Evolutionary conservation across 345 rosid species (phyloP), one percentile per base, ranked within the genome.

Genomic region (Brassica rapa): DNA sequence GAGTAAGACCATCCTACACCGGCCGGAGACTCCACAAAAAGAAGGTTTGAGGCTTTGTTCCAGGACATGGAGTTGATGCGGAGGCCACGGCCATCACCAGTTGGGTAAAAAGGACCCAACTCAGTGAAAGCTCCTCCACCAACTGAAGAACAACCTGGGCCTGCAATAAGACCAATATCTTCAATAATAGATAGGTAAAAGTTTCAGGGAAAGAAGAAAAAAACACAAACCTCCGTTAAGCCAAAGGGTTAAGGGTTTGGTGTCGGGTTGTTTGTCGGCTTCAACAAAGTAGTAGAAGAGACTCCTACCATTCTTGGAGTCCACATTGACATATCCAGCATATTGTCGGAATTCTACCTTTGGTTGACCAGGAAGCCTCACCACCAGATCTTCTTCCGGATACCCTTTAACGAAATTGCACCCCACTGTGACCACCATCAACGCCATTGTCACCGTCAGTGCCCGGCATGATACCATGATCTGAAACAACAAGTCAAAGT

Each of bases 1-100:
- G 98, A 91, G 86, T 94, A 94, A 63, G 98, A 94, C 96, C 97
- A 91, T 68, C 96, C 97, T 56, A 91, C 98, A 78, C 97, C 97
- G 37, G 89, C 96, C 23, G 96, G 98, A 74, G 97, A 94, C 82
- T 94, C 97, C 62, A 94, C 89, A 85, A 92, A 94, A 5, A 91
- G 91, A 67, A 94, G 82, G 84, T 94, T 90, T 8, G 98, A 94
- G 32, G 86, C 98, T 89, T 65, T 89, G 76, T 94, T 94, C 98
- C 98, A 94, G 8, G 98, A 90, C 96, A 89, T 87, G 2, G 85
- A 68, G 78, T 93, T 93, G 71, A 69, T 83, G 35, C 91, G 84
- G 59, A 91, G 97, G 59, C 93, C 89, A 67, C 89, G 88, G n/a
- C 97, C 98, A 86, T 93, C 90, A 0, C 98, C 93, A 27, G 67